Evolutionary conservation across 164 flowering plant species (phyloP).

Genomic region (Vitis cinerea): DNA sequence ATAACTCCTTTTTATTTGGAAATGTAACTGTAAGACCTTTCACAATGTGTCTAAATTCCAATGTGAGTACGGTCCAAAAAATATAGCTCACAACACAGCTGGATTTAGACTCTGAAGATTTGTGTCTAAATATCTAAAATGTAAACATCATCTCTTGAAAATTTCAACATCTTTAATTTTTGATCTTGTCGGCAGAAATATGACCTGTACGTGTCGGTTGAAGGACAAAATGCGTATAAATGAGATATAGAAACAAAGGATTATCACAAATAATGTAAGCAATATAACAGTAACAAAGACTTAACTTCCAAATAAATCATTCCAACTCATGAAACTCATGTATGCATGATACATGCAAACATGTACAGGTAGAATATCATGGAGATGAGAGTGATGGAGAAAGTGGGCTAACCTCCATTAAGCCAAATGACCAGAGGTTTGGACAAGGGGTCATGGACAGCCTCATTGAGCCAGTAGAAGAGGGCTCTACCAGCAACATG

Average conservation of each 20-base stretch:
- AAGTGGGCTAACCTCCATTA: constrained; percentile 64
- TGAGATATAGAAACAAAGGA: constrained; percentile 1
- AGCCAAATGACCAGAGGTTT: constrained; percentile 86
- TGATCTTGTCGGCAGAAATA: constrained; percentile 9
- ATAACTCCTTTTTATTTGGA: neutral
- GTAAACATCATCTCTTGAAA: neutral
- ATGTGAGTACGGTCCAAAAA: too few relatives aligned
- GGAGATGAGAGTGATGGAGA: constrained; percentile 1
- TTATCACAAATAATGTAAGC: neutral
- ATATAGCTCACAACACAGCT: neutral
- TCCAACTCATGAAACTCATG: too few relatives aligned
- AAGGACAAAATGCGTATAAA: neutral
- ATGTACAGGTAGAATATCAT: too few relatives aligned
- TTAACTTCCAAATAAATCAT: neutral
- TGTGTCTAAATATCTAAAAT: neutral
- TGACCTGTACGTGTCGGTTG: neutral
- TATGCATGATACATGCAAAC: too few relatives aligned
- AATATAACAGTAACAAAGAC: constrained; percentile 16
- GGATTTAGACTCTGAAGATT: neutral
- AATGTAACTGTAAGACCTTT: too few relatives aligned
- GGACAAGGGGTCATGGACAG: constrained; percentile 39
- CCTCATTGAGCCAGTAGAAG: constrained; percentile 86
- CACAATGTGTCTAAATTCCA: too few relatives aligned
- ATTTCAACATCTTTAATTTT: neutral
- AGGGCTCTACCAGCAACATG: constrained; percentile 61